Conservation (phyloP, 306 rosid genomes). For the Castanea mollissima region DNA sequence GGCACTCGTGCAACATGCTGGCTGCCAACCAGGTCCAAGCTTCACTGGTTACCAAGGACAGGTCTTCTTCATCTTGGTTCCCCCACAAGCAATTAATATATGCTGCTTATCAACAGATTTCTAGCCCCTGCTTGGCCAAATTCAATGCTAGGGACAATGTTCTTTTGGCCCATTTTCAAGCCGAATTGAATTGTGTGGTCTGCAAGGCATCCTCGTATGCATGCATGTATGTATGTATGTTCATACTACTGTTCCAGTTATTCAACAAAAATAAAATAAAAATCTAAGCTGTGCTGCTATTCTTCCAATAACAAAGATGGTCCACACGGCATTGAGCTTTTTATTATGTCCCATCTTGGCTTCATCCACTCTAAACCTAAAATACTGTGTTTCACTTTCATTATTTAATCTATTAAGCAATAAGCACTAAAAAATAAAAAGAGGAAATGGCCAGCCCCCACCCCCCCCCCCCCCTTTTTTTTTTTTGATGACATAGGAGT, state of each 20-base stretch:
- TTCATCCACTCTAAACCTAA: too few relatives aligned
- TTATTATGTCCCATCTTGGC: too few relatives aligned
- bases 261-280: slow-evolving; percentile 15
- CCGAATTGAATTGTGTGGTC: slow-evolving; percentile 27
- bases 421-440: too few relatives aligned
- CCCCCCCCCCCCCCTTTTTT: neutral
- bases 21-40: neutral
- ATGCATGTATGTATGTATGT: neutral
- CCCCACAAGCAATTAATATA: slow-evolving; percentile 21
- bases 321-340: slow-evolving; percentile 13
- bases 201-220: neutral
- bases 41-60: neutral
- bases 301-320: slow-evolving; percentile 8
- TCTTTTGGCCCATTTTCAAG: neutral
- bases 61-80: slow-evolving; percentile 27
- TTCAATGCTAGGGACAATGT: slow-evolving; percentile 8
- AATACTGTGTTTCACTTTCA: too few relatives aligned
- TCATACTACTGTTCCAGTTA: neutral
- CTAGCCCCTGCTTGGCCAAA: neutral
- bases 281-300: slow-evolving; percentile 20
- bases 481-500: too few relatives aligned
- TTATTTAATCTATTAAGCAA: too few relatives aligned
- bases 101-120: slow-evolving; percentile 24
- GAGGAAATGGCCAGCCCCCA: too few relatives aligned
- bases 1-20: slow-evolving; percentile 29